Evolutionary conservation across 202 grass and related monocot species (phyloP).

Genomic region (Panicum hallii): DNA sequence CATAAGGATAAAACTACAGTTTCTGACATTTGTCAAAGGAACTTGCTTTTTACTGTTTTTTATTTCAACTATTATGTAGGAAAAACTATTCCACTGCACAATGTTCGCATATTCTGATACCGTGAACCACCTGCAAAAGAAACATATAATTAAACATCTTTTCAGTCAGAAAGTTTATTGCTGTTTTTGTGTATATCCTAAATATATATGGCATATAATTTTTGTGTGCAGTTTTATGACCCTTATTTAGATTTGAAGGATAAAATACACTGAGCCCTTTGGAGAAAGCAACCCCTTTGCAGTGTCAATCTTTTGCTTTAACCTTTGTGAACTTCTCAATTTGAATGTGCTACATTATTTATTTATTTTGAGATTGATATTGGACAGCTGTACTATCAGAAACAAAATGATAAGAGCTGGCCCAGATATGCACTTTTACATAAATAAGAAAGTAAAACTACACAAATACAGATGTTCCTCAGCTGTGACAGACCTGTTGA

Average conservation of each 20-base stretch:
- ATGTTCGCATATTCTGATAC: neutral
- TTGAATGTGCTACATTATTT: neutral
- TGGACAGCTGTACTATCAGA: neutral
- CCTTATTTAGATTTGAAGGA: neutral
- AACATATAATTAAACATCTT: neutral
- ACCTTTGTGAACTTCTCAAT: neutral
- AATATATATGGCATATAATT: neutral
- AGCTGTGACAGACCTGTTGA: neutral
- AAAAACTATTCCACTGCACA: neutral
- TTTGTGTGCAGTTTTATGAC: neutral
- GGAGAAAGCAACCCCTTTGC: conserved; percentile 3
- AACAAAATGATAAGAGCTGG: neutral
- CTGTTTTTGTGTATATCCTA: neutral
- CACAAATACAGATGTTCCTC: neutral
- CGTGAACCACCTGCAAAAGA: neutral
- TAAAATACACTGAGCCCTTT: neutral
- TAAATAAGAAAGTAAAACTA: neutral
- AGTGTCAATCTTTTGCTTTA: neutral
- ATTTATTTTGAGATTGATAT: neutral
- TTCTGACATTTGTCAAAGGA: neutral
- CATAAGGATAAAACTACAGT: neutral
- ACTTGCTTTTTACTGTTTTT: conserved; percentile 15
- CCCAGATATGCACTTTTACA: neutral
- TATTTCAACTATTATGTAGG: neutral
- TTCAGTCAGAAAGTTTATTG: neutral